A percentile compares a stretch with the other conserved stretches of the same genome.
phyloP scores from a whole-genome alignment of 1,284 basidiomycete species.

The Cryptococcus sp. region DNA sequence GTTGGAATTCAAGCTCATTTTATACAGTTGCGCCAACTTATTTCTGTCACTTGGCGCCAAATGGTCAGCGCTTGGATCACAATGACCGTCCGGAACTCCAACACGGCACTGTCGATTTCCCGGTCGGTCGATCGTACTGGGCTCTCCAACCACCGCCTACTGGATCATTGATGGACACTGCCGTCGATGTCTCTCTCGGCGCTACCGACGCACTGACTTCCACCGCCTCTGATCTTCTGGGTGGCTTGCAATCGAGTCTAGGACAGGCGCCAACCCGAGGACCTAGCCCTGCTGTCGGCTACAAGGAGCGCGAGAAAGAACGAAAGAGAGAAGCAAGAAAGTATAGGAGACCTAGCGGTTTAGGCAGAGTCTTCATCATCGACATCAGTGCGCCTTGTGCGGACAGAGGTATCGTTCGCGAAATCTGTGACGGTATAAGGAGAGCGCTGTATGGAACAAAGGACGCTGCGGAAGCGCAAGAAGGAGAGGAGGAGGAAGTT shows the following conservation, averaged over 20 bases:
- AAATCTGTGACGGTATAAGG: constrained; percentile 68
- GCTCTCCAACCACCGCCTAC: constrained; percentile 59
- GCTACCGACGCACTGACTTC: constrained; percentile 43
- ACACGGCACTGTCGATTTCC: constrained; percentile 90
- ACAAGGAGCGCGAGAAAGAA: constrained; percentile 34
- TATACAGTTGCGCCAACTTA: constrained; percentile 72
- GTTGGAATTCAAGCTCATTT: background rate
- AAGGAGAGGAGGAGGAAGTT: constrained; percentile 49
- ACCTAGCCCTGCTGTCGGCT: constrained; percentile 51
- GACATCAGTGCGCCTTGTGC: constrained; percentile 79
- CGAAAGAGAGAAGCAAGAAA: constrained; percentile 33
- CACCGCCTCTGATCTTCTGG: constrained; percentile 47
- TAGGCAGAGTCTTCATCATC: constrained; percentile 83
- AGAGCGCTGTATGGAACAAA: constrained; percentile 68
- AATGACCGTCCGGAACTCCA: constrained; percentile 81
- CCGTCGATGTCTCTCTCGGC: constrained; percentile 56
- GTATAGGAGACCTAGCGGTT: constrained; percentile 63
- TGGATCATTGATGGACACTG: constrained; percentile 58
- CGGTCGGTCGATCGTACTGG: constrained; percentile 85
- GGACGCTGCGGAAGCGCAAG: constrained; percentile 45
- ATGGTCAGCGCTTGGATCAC: constrained; percentile 79
- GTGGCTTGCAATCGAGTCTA: constrained; percentile 44
- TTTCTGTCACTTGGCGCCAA: constrained; percentile 81
- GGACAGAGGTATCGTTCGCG: constrained; percentile 70
- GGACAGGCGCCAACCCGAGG: constrained; percentile 33